Evolutionary conservation across 2,329 filamentous ascomycete genomes (phyloP), one percentile per base, ranked within the genome.

Genomic region (Stenocarpella maydis): DNA sequence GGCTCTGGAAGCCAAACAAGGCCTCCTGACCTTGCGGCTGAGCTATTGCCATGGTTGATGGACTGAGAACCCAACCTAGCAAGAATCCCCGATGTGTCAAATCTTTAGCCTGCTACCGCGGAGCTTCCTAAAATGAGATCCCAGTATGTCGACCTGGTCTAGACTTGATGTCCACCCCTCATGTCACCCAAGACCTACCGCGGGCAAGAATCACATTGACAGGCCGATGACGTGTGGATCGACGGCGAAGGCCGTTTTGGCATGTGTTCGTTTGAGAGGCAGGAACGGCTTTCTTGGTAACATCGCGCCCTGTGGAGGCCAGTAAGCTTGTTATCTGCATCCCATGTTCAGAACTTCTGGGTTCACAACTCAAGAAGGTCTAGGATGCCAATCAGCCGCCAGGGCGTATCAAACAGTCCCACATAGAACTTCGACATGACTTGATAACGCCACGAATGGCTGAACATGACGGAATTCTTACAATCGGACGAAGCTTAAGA

Each of bases 221-320:
- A 34, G 41, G 41, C 58, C 19, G 58, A 61, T 61, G 58, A 61
- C 58, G 58, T 61, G 58, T 24, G 39, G 58, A 61, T 61, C 58
- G 58, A 47, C 58, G 37, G 19, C 34, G 24, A 47, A 31, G 12
- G 53, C 5, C 28, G 28, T 45, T 47, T 43, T 47, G 58, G 58
- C 58, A 61, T 61, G 55, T 47, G 39, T 61, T 34, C 45, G 55
- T 61, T 24, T 47, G 41, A 47, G 21, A 21, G 58, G 28, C 54
- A 61, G 58, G 58, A 61, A 61, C 58, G 58, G 28, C 41, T 61
- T 61, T 47, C 58, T 61, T 61, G 58, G 58, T 41, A 61, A 47
- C 19, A 37, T 47, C 6, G 26, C 31, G 21, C 39, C 24, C 19
- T 45, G 39, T 28, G 39, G 26, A 45, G 39, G 55, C 19, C 12